Percentiles rank a stretch among this genome's conserved stretches.
Evolutionary conservation across 1,284 basidiomycete genomes (phyloP).

Genomic region (Polyporus tsugae): DNA sequence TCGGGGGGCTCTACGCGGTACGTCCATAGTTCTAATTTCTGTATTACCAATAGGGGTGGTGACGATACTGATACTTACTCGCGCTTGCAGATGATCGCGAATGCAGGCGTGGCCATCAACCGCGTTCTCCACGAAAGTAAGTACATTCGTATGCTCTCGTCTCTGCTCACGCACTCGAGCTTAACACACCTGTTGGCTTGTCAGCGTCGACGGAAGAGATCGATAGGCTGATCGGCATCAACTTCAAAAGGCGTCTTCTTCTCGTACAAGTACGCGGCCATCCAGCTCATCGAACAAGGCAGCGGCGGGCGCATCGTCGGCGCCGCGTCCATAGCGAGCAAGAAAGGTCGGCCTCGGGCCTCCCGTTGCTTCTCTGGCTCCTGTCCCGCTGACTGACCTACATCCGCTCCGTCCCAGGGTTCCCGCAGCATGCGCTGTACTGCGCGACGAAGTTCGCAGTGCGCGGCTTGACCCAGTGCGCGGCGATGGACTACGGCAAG

Average conservation of each 20-base stretch:
- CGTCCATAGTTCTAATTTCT: background rate
- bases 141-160: background rate
- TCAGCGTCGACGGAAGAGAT: conserved; percentile 25
- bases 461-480: conserved; percentile 42
- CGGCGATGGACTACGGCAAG: conserved; percentile 35
- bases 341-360: conserved; percentile 22
- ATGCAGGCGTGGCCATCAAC: conserved; percentile 39
- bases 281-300: conserved; percentile 41
- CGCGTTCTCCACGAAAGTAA: conserved; percentile 29
- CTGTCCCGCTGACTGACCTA: too few relatives aligned
- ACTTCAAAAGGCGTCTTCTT: conserved; percentile 41
- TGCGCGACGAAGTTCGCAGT: conserved; percentile 44
- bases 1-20: conserved; percentile 39
- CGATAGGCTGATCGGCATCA: conserved; percentile 37
- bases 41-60: background rate
- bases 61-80: background rate
- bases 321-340: conserved; percentile 33
- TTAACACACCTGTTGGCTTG: too few relatives aligned
- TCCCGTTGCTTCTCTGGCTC: background rate
- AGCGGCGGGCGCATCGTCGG: conserved; percentile 42
- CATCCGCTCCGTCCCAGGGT: conserved; percentile 10
- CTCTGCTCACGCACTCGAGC: background rate
- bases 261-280: conserved; percentile 43
- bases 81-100: conserved; percentile 41
- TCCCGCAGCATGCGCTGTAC: conserved; percentile 28